Base-by-base conservation (phyloP, 768 basidiomycete species). In the Pisolithus sp. region DNA sequence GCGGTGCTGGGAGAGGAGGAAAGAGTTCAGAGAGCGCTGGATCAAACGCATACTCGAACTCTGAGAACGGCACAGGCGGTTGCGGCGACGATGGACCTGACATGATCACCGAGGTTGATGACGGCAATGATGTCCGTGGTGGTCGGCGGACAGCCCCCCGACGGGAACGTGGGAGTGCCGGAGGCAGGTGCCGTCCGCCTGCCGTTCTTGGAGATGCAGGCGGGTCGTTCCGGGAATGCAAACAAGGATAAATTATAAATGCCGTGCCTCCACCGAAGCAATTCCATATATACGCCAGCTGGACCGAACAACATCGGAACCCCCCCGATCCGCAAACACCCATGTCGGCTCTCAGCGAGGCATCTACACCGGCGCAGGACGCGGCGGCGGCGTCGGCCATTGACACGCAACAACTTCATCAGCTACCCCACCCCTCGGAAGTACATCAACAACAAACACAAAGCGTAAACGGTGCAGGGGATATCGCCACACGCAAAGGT, bases 331-430 rank as follows among this genome's bases (percentile, higher is more conserved):
- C 74, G 73, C 70, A 69, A 20, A 68, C 73, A 68, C 70, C 72
- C 73, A 86, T 86, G 84, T 85, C 85, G 81, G 83, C 81, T 73
- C 80, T 85, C 73, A 76, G 77, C 74, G 77, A 82, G 72, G 81
- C 81, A 65, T 71, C 75, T 65, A 80, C 81, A 73, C 82, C 82
- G 82, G 72, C 81, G 75, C 69, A 81, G 76, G 62, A 84, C 76
- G 68, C 81, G 76, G 68, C 76, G 70, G 68, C 81, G 76, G 68
- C 76, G 70, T 67, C 68, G 68, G 59, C 74, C 62, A 80, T 85
- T 63, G 85, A 86, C 69, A 71, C 77, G 51, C 76, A 77, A 60
- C 75, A 76, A 57, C 72, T 76, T 23, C 76, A 76, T 52, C 70
- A 68, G 40, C 72, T 72, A 41, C 57, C 54, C 37, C 70, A 71